Conservation (phyloP, 176 grass and related monocot species). For the Eragrostis curvula region DNA sequence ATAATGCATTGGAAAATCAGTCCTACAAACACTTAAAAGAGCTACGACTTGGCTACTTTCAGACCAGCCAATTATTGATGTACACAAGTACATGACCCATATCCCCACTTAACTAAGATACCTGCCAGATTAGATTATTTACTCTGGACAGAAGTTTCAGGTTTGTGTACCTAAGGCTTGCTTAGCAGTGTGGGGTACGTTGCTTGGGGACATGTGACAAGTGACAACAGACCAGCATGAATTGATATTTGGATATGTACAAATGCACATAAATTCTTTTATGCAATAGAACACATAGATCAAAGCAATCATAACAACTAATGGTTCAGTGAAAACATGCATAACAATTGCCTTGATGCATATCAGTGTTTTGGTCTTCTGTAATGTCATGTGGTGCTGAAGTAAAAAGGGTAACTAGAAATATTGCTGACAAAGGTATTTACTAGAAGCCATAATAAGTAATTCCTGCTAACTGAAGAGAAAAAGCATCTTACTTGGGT, state of each 20-base stretch:
- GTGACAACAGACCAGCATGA: not conserved
- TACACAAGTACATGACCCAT: not conserved
- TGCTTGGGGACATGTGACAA: not conserved
- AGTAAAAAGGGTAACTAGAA: conserved; percentile 8
- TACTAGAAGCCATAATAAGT: conserved; percentile 4
- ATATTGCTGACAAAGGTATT: conserved; percentile 2
- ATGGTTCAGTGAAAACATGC: not conserved
- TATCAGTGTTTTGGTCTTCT: not conserved
- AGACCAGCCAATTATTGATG: not conserved
- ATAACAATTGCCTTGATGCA: not conserved
- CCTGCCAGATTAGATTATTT: conserved; percentile 1
- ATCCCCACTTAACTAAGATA: not conserved
- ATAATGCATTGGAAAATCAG: not conserved
- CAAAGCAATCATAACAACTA: not conserved
- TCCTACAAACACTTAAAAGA: not conserved
- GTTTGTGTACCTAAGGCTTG: not conserved
- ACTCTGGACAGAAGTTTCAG: not conserved
- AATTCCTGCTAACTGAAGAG: conserved; percentile 16
- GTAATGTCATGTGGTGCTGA: not conserved
- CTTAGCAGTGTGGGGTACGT: not conserved
- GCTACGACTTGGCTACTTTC: not conserved
- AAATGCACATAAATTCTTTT: not conserved
- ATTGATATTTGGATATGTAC: not conserved
- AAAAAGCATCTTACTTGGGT: conserved; percentile 82
- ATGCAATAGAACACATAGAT: not conserved